Evolutionary conservation across 805 yeast genomes (phyloP), one percentile per base, ranked within the genome.

Genomic region (Ogataea methylovora): DNA sequence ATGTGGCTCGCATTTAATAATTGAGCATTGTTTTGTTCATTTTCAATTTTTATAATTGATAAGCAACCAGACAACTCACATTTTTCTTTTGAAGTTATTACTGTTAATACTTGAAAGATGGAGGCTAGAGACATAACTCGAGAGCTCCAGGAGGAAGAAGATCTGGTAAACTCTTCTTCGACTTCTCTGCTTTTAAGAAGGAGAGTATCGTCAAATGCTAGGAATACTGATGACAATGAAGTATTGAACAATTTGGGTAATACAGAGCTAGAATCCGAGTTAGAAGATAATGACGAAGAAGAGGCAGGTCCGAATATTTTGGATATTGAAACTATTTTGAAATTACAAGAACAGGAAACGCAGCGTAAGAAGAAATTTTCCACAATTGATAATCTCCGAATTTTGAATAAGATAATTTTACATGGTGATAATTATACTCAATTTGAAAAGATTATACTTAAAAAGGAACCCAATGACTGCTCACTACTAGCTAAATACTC

Each of bases 381-480:
- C 18, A 3, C n/a, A 7, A 3, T 8, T n/a, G 32, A 29, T 4
- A n/a, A 12, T 8, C 16, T 30, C 5, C 22, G 11, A 6, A 16
- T 22, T 6, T 15, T 30, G 8, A 21, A 30, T 15, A 11, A 25
- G 7, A 3, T n/a, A 14, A n/a, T 24, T 6, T 11, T 12, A n/a
- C 18, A 30, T 6, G 35, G 48, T 33, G 52, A 45, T 18, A 30
- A 43, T 5, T 47, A 42, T 16, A 41, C 56, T 2, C 51, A 54
- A 12, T 68, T 74, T 37, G 80, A 74, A 36, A 44, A 56, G 36
- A 52, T 48, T 33, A 62, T 74, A 1, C 27, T 63, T 14, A 41
- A 48, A 4, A 34, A 60, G 15, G 75, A 73, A 42, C 75, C 79
- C 8, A 74, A 66, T 49, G 80, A 74, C 49, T 69, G 76, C 42